These are phyloP conservation scores for Balamuthia mandrillaris DNA, from an alignment of 208 protist genomes.

Conservation along the genomic window DNA sequence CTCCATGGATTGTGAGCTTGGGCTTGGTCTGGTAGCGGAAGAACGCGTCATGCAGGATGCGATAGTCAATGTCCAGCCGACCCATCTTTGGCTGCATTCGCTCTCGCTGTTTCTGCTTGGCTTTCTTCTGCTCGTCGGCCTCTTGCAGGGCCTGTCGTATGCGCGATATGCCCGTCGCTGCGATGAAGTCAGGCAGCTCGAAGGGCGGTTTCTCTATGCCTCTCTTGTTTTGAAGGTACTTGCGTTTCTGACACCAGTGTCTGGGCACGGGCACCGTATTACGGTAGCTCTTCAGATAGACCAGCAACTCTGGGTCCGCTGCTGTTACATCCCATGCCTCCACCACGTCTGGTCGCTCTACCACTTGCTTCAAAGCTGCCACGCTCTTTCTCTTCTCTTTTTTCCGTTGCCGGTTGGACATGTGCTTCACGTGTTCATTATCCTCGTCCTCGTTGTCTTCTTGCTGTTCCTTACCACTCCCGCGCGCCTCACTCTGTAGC, in stretches of 20 bases:
- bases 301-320: conserved; percentile 90
- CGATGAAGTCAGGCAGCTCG: conserved; percentile 86
- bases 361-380: conserved; percentile 82
- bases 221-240: conserved; percentile 92
- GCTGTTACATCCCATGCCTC: conserved; percentile 88
- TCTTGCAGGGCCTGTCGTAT: conserved; percentile 79
- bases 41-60: conserved; percentile 93
- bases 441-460: conserved; percentile 44
- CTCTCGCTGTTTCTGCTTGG: conserved; percentile 74
- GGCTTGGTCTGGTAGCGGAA: conserved; percentile 96
- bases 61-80: conserved; percentile 87
- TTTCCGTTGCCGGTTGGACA: conserved; percentile 65
- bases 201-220: conserved; percentile 84
- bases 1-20: conserved; percentile 83
- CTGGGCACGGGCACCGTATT: conserved; percentile 93
- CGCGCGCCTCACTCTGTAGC: not conserved
- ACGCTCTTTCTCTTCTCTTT: conserved; percentile 68
- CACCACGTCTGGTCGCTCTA: conserved; percentile 85
- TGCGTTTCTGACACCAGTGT: conserved; percentile 96
- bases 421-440: conserved; percentile 47
- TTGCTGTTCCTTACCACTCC: not conserved
- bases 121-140: conserved; percentile 69
- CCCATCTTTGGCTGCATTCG: conserved; percentile 81
- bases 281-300: conserved; percentile 88
- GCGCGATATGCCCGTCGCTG: conserved; percentile 82